Evolutionary conservation across 768 basidiomycete genomes (phyloP), one percentile per base, ranked within the genome.

Genomic region (Pulveroboletus frians): DNA sequence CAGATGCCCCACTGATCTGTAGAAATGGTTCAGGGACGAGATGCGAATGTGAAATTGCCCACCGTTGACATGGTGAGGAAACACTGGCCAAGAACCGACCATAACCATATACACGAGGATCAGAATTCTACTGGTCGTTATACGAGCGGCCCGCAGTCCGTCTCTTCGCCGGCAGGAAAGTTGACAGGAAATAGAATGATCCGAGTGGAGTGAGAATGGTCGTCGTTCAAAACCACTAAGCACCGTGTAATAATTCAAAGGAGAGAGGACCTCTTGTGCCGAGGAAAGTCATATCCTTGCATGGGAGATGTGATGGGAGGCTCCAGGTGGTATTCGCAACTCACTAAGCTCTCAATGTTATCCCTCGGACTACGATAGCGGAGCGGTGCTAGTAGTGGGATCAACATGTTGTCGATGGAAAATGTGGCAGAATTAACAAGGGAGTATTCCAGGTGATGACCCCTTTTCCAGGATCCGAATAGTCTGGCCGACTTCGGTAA

Each of bases 401-500:
- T 7, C 5, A 9, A 34, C 15, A 31, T 5, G 36, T 54, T 27
- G 4, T 8, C 11, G 13, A 9, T 30, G 0, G 37, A 31, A 45
- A 18, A 29, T n/a, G 4, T 7, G 21, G 10, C n/a, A 23, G 8
- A 13, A 39, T 68, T 51, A 76, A 50, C 72, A 76, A 15, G 84
- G 79, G 34, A 76, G 57, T 13, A 81, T 65, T 7, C 74, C 65
- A 34, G 89, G 72, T n/a, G 57, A 62, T 3, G 72, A 68, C 6
- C 75, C 80, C 21, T 70, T 67, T 51, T 84, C 77, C 31, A 89
- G 64, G n/a, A 88, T 80, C 17, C 67, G 69, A 23, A 80, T 73
- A 0, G 77, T 73, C 64, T 89, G 88, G 0, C 68, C 68, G 6
- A 81, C 75, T 57, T 84, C 80, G 10, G 70, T 73, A 64, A 91